Evolutionary conservation across 1,284 basidiomycete species (phyloP), one percentile per base, ranked within the genome.

Genomic region (Cutaneotrichosporon sp.): DNA sequence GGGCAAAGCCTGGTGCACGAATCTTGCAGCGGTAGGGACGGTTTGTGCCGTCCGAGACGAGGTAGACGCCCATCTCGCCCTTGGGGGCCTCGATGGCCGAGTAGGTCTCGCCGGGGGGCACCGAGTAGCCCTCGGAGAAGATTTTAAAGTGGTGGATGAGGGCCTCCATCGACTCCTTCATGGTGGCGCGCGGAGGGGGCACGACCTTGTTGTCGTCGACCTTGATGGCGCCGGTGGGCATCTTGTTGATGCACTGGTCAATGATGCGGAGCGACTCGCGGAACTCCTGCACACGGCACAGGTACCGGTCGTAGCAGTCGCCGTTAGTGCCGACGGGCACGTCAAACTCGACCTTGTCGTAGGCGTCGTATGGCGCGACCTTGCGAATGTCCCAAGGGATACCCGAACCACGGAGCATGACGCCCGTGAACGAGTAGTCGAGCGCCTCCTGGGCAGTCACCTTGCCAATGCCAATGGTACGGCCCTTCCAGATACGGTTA

Each of bases 121-220:
- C 94, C 26, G 88, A 88, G 79, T 91, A 98, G 18, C 94, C 94
- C 76, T 98, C 93, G 52, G 87, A 91, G 80, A 94, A 97, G 65
- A 93, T 80, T 86, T 97, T 97, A 80, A 98, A 98, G 80, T 98
- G 94, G 76, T 97, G 93, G 67, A 97, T 97, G 60, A 97, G 81
- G 13, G 87, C 85, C 77, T 97, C 90, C 93, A 97, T 97, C 75
- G 85, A 90, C 80, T 98, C 94, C 79, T 98, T 98, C 96, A 98
- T 98, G 47, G 85, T 86, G 2, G 94, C 92, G 59, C 94, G 84
- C 17, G 96, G 92, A 38, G 94, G 96, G n/a, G 94, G 91, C 1
- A 89, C 87, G 58, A 97, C 85, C 78, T 97, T 98, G 80, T 97
- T 87, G 78, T 97, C 94, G 70, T 98, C 94, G 30, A 97, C 84